Evolutionary conservation across 2,329 filamentous ascomycete species (phyloP).

Genomic region (Eutypella sp.): DNA sequence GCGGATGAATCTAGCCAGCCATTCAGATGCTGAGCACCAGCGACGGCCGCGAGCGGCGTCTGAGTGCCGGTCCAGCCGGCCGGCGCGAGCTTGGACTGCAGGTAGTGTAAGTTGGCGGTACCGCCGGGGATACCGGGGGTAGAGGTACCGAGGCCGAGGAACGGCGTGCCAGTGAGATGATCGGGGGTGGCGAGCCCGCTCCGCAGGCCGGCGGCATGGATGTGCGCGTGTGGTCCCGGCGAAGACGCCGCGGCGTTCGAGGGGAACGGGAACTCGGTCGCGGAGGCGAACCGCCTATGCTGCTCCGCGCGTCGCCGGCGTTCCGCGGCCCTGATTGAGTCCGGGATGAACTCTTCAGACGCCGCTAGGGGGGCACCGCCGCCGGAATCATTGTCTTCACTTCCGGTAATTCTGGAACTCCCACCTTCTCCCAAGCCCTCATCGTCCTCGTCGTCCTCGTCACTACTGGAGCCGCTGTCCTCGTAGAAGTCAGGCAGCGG

Average conservation of each 20-base stretch:
- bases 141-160: conserved; percentile 47
- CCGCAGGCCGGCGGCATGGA: conserved; percentile 31
- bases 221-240: conserved; percentile 31
- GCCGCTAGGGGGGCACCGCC: conserved; percentile 2
- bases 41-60: conserved; percentile 74
- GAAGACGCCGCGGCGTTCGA: too few relatives aligned
- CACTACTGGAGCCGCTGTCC: conserved; percentile 58
- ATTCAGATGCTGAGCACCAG: conserved; percentile 59
- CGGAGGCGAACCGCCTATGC: conserved; percentile 20
- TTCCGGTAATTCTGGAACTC: too few relatives aligned
- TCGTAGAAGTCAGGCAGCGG: conserved; percentile 96
- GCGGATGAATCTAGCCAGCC: conserved; percentile 36
- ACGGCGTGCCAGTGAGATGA: conserved; percentile 43
- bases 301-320: conserved; percentile 29
- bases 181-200: conserved; percentile 35
- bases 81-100: conserved; percentile 66
- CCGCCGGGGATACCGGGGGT: conserved; percentile 64
- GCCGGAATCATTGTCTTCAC: conserved; percentile 15
- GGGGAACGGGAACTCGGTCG: conserved; percentile 24
- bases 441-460: conserved; percentile 41
- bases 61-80: conserved; percentile 68
- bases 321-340: conserved; percentile 30
- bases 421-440: conserved; percentile 29
- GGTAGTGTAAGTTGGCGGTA: conserved; percentile 75
- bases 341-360: conserved; percentile 21